Conservation (phyloP, 2,329 filamentous ascomycete species). For the Xylaria arbuscula region DNA sequence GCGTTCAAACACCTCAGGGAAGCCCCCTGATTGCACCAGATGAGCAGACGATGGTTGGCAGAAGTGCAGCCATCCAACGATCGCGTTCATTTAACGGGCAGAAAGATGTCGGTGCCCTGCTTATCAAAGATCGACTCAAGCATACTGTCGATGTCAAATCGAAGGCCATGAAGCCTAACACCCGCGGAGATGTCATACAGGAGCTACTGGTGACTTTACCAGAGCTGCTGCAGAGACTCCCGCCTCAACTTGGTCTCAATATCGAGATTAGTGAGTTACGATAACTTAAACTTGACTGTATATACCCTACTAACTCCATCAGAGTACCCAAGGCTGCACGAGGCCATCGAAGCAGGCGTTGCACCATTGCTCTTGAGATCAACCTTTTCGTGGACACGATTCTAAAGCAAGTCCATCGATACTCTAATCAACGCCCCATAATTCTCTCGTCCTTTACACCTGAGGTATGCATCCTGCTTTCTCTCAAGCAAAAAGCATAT, state of each 20-base stretch:
- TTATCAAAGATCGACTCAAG: too few relatives aligned
- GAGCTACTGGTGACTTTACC: too few relatives aligned
- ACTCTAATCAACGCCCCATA: constrained; percentile 8
- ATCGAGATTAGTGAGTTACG: constrained; percentile 18
- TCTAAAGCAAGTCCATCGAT: constrained; percentile 13
- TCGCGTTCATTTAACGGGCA: too few relatives aligned
- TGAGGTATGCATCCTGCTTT: constrained; percentile 23
- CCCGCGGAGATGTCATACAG: too few relatives aligned
- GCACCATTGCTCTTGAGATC: constrained; percentile 23
- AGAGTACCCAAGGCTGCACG: constrained; percentile 22
- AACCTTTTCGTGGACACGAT: constrained; percentile 21
- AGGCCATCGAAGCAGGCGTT: constrained; percentile 8
- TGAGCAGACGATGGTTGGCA: background rate
- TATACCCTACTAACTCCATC: background rate
- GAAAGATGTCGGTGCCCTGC: too few relatives aligned
- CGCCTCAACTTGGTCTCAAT: constrained; percentile 1
- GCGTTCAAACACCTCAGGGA: constrained; percentile 12
- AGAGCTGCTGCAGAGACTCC: too few relatives aligned
- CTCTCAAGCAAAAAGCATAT: constrained; percentile 23
- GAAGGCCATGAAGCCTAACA: too few relatives aligned
- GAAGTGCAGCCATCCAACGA: background rate
- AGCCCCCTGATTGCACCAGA: too few relatives aligned
- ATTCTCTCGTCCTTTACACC: constrained; percentile 24
- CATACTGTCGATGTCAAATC: too few relatives aligned
- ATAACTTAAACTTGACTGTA: background rate